These are phyloP conservation scores for Saccharomycopsis sp. DNA, from an alignment of 805 yeast species.

Conservation along the genomic window DNA sequence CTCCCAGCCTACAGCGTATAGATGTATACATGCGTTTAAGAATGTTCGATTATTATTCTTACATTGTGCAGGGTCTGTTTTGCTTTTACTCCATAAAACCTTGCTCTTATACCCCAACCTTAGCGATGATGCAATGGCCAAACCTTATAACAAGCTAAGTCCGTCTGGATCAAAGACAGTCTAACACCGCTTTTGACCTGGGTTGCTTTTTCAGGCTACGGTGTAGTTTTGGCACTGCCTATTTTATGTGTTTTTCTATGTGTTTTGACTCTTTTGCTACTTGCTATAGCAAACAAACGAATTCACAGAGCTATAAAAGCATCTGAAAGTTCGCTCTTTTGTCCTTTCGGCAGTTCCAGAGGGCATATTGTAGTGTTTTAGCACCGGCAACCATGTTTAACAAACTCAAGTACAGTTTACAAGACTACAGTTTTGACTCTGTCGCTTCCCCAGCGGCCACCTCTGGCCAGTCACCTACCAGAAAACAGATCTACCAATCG, in stretches of 20 bases:
- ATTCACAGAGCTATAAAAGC: neutral
- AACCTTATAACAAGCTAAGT: too few relatives aligned
- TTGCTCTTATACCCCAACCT: too few relatives aligned
- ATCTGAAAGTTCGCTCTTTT: neutral
- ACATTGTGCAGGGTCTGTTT: too few relatives aligned
- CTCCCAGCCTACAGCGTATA: too few relatives aligned
- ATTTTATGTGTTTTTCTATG: neutral
- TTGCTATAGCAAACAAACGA: neutral
- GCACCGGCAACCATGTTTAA: conserved; percentile 4
- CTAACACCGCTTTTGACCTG: neutral
- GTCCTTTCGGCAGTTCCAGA: neutral
- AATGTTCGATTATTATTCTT: too few relatives aligned
- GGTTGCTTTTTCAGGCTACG: neutral
- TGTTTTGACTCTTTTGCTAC: neutral
- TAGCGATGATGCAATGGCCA: too few relatives aligned
- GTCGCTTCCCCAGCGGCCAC: conserved; percentile 10
- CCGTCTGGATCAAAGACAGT: neutral
- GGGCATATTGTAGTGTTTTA: neutral
- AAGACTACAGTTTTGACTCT: conserved; percentile 14
- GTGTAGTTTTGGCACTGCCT: neutral
- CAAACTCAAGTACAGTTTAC: conserved; percentile 10
- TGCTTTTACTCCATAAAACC: too few relatives aligned
- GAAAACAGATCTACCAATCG: conserved; percentile 46
- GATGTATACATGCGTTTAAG: too few relatives aligned
- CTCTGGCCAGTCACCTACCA: conserved; percentile 28